Conservation (phyloP, 768 basidiomycete species). For the Daedaleopsis nitida region DNA sequence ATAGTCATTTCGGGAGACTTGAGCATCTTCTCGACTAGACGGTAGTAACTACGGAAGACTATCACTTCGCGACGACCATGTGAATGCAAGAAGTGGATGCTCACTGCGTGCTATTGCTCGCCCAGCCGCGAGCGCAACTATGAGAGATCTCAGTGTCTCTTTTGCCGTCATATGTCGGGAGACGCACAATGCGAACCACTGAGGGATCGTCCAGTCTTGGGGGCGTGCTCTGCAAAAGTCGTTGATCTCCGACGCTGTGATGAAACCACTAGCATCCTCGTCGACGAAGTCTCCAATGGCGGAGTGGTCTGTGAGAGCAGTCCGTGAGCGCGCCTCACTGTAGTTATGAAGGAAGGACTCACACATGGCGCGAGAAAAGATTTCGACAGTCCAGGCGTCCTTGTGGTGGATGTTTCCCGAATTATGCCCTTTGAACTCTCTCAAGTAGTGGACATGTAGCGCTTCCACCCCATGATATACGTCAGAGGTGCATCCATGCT, state of each 20-base stretch:
- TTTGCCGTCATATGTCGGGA: not conserved
- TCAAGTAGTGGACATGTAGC: no score
- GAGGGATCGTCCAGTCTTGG: slow-evolving; percentile 2
- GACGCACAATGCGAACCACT: slow-evolving; percentile 20
- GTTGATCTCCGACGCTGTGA: slow-evolving; percentile 14
- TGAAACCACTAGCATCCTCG: slow-evolving; percentile 14
- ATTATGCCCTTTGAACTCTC: slow-evolving; percentile 4
- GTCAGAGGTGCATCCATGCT: no score
- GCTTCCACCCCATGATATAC: not conserved
- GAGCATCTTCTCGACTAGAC: not conserved
- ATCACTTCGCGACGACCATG: no score
- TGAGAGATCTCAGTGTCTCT: not conserved
- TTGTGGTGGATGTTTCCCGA: not conserved
- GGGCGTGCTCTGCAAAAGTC: slow-evolving; percentile 5
- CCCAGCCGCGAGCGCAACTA: slow-evolving; percentile 18
- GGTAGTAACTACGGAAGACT: slow-evolving; percentile 11
- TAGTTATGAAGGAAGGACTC: not conserved
- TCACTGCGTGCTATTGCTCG: slow-evolving; percentile 14
- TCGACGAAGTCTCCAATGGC: slow-evolving; percentile 15
- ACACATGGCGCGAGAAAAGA: slow-evolving; percentile 16
- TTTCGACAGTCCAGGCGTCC: slow-evolving; percentile 12
- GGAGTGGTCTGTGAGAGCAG: slow-evolving; percentile 7
- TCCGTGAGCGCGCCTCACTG: not conserved
- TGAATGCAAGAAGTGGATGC: not conserved
- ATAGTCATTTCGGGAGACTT: not conserved